Base-by-base conservation (phyloP, 2,329 filamentous ascomycete genomes). In the Colletotrichum trifolii region DNA sequence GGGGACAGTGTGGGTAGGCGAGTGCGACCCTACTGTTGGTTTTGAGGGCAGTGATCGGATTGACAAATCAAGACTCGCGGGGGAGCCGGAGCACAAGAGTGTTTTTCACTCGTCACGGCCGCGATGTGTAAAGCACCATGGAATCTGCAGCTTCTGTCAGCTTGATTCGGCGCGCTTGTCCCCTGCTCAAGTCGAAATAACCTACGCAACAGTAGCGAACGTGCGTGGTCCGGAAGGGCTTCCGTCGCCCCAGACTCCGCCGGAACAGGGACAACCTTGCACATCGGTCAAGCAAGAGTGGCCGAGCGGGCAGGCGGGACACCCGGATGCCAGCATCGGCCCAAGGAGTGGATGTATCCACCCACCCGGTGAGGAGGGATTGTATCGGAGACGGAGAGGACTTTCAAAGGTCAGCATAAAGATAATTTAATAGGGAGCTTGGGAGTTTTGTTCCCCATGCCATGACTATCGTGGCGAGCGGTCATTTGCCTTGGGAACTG, bases 261-360 rank as follows among this genome's bases (percentile, higher is more conserved):
- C 64, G 54, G 38, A 49, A 47, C 60, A 58, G 64, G 60, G 54
- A 39, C 39, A 66, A 53, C 63, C 66, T 58, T 67, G 66, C 58
- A 58, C 54, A 47, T 58, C 63, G 64, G 63, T 59, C 36, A 55
- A 54, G 57, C 35, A 39, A 54, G 43, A 39, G 50, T 52, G 58
- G 58, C 45, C 46, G 58, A 49, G 45, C 54, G 54, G 58, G 50
- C 50, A 45, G 61, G 38, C 47, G 52, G 57, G 50, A 62, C 9
- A 65, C 17, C 42, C 47, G 52, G 58, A 53, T 54, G 42, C 36
- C 42, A 63, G 58, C 63, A 57, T 66, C 52, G 47, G 58, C 58
- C 59, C 48, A 48, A 53, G 53, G 46, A 63, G 63, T 66, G 53
- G 47, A 53, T 49, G 49, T 63, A 66, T 56, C 63, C 63, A 57